Conservation (phyloP, 768 basidiomycete species). For the Mycena olivaceomarginata region DNA sequence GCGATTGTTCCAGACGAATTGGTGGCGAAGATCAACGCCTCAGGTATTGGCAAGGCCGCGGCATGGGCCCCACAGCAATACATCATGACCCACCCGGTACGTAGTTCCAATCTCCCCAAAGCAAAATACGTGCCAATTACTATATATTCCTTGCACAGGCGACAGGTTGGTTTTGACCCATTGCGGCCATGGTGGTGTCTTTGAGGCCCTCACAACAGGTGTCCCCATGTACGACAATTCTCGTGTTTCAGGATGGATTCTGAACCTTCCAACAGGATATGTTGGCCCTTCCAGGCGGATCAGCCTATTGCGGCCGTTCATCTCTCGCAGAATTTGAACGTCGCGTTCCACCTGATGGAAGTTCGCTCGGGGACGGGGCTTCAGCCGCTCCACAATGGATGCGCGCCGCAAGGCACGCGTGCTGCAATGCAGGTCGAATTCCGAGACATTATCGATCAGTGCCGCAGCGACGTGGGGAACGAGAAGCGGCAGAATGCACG, state of each 20-base stretch:
- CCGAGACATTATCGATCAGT: background rate
- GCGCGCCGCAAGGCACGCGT: constrained; percentile 8
- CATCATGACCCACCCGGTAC: constrained; percentile 29
- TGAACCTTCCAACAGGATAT: constrained; percentile 10
- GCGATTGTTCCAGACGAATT: background rate
- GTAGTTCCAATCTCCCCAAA: background rate
- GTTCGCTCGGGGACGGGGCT: constrained; percentile 19
- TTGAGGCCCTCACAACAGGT: constrained; percentile 18
- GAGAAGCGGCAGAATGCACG: constrained; percentile 17
- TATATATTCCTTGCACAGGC: background rate
- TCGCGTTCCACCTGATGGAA: constrained; percentile 24
- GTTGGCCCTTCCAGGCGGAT: constrained; percentile 34
- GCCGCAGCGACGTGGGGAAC: background rate
- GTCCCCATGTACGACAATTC: constrained; percentile 14
- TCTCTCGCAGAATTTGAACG: constrained; percentile 14
- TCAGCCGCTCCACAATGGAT: constrained; percentile 10
- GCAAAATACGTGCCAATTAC: too few relatives aligned
- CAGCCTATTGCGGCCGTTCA: constrained; percentile 23
- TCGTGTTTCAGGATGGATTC: background rate
- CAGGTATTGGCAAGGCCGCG: background rate
- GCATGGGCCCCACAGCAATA: constrained; percentile 16
- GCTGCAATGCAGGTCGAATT: constrained; percentile 12
- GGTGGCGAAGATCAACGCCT: background rate
- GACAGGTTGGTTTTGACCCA: constrained; percentile 34
- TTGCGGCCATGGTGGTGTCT: constrained; percentile 27